phyloP scores from a whole-genome alignment of 2,329 filamentous ascomycete species.

The Pyrenochaeta sp. region DNA sequence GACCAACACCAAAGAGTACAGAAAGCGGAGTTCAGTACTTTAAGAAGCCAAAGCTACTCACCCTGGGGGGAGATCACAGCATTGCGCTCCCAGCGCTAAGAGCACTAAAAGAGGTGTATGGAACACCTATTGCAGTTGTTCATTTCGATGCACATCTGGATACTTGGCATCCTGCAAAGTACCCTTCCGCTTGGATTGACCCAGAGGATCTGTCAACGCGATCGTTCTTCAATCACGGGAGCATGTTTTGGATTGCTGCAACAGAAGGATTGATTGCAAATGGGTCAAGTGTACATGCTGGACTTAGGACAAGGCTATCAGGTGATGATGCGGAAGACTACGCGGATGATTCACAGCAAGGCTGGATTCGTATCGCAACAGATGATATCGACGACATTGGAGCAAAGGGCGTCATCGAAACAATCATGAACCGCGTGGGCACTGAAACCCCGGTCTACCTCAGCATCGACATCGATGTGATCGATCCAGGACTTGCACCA shows the following conservation, averaged over 20 bases:
- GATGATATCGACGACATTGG: slow-evolving; percentile 90
- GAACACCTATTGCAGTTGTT: slow-evolving; percentile 57
- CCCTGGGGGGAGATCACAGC: slow-evolving; percentile 60
- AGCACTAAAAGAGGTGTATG: slow-evolving; percentile 56
- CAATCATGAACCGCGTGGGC: slow-evolving; percentile 76
- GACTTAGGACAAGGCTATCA: slow-evolving; percentile 78
- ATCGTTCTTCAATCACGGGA: slow-evolving; percentile 84
- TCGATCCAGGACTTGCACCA: slow-evolving; percentile 77
- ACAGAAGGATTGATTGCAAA: slow-evolving; percentile 82
- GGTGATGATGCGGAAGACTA: slow-evolving; percentile 72
- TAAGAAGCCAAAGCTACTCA: slow-evolving; percentile 56
- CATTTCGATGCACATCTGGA: slow-evolving; percentile 74
- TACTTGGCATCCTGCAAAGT: slow-evolving; percentile 84
- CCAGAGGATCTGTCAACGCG: slow-evolving; percentile 64
- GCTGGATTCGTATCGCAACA: slow-evolving; percentile 80
- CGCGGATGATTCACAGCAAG: slow-evolving; percentile 74
- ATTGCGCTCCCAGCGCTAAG: slow-evolving; percentile 61
- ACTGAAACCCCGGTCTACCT: slow-evolving; percentile 81
- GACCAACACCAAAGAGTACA: slow-evolving; percentile 45
- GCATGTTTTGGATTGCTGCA: slow-evolving; percentile 89
- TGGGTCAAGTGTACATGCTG: slow-evolving; percentile 79
- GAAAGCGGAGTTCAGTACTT: slow-evolving; percentile 53
- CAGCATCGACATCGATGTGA: slow-evolving; percentile 81
- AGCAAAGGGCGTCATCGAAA: slow-evolving; percentile 71
- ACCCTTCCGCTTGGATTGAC: slow-evolving; percentile 77